Evolutionary conservation across 345 rosid genomes (phyloP).

Genomic region (Citrus maxima): DNA sequence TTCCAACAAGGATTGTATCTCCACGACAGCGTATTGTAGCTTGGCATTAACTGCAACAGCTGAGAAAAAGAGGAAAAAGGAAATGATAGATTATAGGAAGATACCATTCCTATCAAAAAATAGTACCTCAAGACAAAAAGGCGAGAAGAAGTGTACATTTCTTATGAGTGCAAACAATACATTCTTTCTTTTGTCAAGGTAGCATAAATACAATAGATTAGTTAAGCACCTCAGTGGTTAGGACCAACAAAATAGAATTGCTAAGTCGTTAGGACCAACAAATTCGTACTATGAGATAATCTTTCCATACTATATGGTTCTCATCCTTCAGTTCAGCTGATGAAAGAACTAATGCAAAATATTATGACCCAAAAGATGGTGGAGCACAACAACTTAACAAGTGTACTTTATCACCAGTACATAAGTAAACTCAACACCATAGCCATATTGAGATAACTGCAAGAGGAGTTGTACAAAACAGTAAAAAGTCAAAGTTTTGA

Average conservation of each 20-base stretch:
- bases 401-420: background rate
- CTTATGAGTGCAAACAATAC: background rate
- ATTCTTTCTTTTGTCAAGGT: background rate
- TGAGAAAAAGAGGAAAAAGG: constrained; percentile 22
- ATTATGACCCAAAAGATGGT: background rate
- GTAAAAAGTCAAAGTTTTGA: background rate
- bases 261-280: background rate
- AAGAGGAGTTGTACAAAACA: background rate
- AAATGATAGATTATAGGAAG: background rate
- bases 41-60: constrained; percentile 95
- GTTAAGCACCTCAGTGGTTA: background rate
- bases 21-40: constrained; percentile 85
- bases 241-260: background rate
- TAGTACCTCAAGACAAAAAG: background rate
- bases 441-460: background rate
- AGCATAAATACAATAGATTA: background rate
- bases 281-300: background rate
- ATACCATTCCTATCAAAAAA: background rate
- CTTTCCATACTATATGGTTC: background rate
- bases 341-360: background rate
- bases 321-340: background rate
- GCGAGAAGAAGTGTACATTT: background rate
- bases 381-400: background rate
- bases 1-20: constrained; percentile 46
- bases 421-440: background rate